These are phyloP conservation scores for Starmerella stigmatis DNA, from an alignment of 805 yeast genomes.

Conservation along the genomic window DNA sequence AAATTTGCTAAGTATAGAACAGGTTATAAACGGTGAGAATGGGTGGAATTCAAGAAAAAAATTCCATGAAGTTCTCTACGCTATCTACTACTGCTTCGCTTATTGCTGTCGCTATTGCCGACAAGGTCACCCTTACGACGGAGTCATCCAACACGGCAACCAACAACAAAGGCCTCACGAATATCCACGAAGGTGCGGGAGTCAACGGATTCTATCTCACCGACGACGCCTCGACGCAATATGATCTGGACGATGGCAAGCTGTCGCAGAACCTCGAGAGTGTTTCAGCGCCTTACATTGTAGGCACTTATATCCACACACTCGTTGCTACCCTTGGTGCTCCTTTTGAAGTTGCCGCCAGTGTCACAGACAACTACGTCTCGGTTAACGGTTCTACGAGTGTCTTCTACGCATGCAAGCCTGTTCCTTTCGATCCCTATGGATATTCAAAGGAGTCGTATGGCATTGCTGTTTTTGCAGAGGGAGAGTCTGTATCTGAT, in stretches of 20 bases:
- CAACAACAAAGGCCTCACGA: constrained; percentile 5
- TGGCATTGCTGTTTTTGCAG: constrained; percentile 9
- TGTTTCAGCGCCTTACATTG: neutral
- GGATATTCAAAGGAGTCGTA: constrained; percentile 6
- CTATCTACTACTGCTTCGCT: neutral
- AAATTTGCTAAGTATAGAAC: no score
- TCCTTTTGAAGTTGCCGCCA: neutral
- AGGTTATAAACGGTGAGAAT: no score
- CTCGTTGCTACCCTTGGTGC: neutral
- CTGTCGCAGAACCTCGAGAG: neutral
- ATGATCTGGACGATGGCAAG: neutral
- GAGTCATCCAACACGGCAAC: constrained; percentile 9
- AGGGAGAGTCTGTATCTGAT: constrained; percentile 1
- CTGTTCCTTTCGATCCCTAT: constrained; percentile 16
- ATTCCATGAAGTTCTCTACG: no score
- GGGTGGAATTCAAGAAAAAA: no score
- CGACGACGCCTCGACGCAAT: neutral
- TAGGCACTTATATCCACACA: neutral
- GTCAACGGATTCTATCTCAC: constrained; percentile 13
- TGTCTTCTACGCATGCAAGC: constrained; percentile 17
- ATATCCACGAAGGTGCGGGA: constrained; percentile 19
- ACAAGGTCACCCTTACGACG: constrained; percentile 6
- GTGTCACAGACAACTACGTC: constrained; percentile 4
- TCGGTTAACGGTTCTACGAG: constrained; percentile 15
- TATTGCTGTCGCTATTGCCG: constrained; percentile 5